phyloP scores from a whole-genome alignment of 1,284 basidiomycete species.

The Phellopilus nigrolimitatus region DNA sequence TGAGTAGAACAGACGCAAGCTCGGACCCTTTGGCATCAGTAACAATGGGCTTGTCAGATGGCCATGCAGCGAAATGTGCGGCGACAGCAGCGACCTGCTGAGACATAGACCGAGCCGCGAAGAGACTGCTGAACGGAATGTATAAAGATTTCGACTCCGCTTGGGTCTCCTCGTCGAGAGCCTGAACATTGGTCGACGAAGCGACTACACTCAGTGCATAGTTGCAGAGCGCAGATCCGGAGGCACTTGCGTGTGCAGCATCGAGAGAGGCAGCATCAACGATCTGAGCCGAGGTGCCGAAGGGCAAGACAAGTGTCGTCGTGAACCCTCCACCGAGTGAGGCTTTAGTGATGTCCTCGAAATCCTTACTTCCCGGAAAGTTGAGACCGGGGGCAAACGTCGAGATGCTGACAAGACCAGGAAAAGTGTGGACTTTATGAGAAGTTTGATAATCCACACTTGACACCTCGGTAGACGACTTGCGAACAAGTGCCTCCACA shows the following conservation, averaged over 20 bases:
- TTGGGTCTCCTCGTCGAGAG: conserved; percentile 61
- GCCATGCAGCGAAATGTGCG: conserved; percentile 89
- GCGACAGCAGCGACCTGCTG: conserved; percentile 62
- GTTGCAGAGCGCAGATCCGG: conserved; percentile 73
- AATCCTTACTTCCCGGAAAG: conserved; percentile 55
- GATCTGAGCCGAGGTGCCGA: conserved; percentile 59
- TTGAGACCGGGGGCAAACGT: conserved; percentile 82
- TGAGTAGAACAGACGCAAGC: conserved; percentile 88
- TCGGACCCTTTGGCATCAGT: conserved; percentile 92
- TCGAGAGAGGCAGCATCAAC: conserved; percentile 69
- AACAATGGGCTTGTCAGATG: conserved; percentile 85
- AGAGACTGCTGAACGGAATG: conserved; percentile 70
- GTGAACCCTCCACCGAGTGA: conserved; percentile 88
- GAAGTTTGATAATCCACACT: conserved; percentile 95
- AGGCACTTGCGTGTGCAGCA: conserved; percentile 59
- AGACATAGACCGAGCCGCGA: conserved; percentile 32
- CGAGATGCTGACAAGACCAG: conserved; percentile 87
- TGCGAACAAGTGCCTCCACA: conserved; percentile 91
- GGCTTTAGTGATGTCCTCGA: conserved; percentile 69
- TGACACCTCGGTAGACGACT: conserved; percentile 83
- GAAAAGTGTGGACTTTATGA: conserved; percentile 86
- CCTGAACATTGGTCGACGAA: conserved; percentile 60
- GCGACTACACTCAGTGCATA: conserved; percentile 82
- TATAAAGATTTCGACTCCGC: conserved; percentile 82
- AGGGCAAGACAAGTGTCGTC: conserved; percentile 72